These are phyloP conservation scores for Leptographium procerum DNA, from an alignment of 2,329 filamentous ascomycete species.

Conservation along the genomic window DNA sequence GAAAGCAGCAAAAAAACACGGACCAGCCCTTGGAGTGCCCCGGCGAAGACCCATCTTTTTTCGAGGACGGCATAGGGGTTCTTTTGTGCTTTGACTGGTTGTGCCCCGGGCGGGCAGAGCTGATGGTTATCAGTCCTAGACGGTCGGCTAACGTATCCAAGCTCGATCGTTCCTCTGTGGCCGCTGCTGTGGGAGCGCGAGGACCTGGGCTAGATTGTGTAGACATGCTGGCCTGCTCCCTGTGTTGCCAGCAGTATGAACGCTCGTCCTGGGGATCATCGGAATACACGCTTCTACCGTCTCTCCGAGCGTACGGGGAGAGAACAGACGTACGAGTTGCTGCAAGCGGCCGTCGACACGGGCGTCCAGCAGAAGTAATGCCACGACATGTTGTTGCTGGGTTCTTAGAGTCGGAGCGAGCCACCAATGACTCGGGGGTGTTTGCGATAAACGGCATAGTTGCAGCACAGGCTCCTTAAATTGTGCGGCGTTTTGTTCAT, in stretches of 20 bases:
- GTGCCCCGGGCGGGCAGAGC: constrained; percentile 13
- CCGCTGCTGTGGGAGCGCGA: constrained; percentile 32
- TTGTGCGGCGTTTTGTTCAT: neutral
- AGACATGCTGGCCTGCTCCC: constrained; percentile 59
- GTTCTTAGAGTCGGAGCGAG: constrained; percentile 74
- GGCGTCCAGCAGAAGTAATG: constrained; percentile 68
- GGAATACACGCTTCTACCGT: constrained; percentile 20
- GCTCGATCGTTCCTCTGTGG: constrained; percentile 58
- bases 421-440: constrained; percentile 72
- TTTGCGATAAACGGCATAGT: constrained; percentile 57
- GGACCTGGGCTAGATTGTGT: constrained; percentile 34
- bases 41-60: no score
- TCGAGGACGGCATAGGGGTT: no score
- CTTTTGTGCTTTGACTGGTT: constrained; percentile 18
- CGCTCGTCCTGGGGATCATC: constrained; percentile 43
- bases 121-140: constrained; percentile 60
- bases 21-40: constrained; percentile 18
- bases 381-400: constrained; percentile 78
- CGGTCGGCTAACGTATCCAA: constrained; percentile 78
- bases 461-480: neutral
- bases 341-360: constrained; percentile 64
- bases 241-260: constrained; percentile 94
- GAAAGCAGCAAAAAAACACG: constrained; percentile 42
- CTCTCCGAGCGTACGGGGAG: no score
- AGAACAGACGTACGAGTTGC: constrained; percentile 23